Conservation (phyloP, 2,329 filamentous ascomycete genomes). For the Knufia fluminis region DNA sequence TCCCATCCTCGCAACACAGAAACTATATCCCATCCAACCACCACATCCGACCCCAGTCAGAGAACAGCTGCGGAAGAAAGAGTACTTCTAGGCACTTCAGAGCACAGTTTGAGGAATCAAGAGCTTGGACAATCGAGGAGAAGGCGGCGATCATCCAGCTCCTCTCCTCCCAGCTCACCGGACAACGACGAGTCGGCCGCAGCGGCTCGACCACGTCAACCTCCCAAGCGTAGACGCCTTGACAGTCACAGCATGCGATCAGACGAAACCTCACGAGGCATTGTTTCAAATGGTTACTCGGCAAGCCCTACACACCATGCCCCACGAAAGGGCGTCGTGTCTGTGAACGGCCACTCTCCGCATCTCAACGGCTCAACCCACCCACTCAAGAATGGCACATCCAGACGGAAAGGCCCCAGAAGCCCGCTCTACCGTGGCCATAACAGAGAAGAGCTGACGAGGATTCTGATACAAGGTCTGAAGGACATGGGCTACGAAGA, state of each 20-base stretch:
- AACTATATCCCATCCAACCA: constrained; percentile 34
- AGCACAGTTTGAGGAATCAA: constrained; percentile 12
- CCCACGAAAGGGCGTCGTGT: constrained; percentile 38
- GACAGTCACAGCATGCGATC: constrained; percentile 52
- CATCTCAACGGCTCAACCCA: constrained; percentile 30
- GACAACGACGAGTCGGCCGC: constrained; percentile 20
- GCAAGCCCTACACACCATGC: constrained; percentile 49
- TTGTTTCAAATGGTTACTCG: constrained; percentile 47
- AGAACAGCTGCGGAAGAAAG: not conserved
- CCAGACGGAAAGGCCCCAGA: constrained; percentile 25
- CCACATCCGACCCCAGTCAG: constrained; percentile 14
- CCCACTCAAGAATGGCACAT: constrained; percentile 32
- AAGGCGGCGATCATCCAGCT: constrained; percentile 13
- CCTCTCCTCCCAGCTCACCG: constrained; percentile 27
- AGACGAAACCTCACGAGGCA: constrained; percentile 43
- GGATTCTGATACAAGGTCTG: constrained; percentile 84
- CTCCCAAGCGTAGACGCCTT: constrained; percentile 50
- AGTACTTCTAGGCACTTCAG: not conserved
- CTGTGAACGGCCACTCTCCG: constrained; percentile 47
- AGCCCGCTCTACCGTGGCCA: constrained; percentile 64
- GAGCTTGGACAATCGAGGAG: constrained; percentile 10
- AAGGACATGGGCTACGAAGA: constrained; percentile 76
- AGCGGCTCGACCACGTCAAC: constrained; percentile 22
- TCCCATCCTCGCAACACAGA: constrained; percentile 40
- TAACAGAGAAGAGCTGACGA: constrained; percentile 82